phyloP scores from a whole-genome alignment of 2,329 filamentous ascomycete genomes.

The Pseudocercospora cruenta region DNA sequence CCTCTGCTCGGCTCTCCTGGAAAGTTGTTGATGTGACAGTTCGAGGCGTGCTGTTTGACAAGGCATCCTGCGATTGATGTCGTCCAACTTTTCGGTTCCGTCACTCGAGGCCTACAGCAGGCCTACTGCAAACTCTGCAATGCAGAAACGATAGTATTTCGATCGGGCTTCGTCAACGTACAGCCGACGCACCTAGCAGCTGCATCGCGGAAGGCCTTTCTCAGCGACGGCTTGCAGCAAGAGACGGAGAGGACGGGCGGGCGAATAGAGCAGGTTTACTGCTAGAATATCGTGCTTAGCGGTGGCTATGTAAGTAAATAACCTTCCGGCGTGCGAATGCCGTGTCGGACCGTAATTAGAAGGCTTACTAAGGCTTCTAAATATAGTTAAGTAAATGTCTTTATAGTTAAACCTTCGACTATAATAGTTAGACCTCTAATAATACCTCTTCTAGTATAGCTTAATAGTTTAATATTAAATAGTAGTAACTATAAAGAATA shows the following conservation, averaged over 20 bases:
- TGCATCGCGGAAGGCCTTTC: slow-evolving; percentile 1
- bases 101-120: not conserved
- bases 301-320: too few species aligned
- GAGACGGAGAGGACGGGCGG: not conserved
- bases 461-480: too few species aligned
- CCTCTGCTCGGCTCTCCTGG: not conserved
- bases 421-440: too few species aligned
- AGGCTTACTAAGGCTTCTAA: too few species aligned
- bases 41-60: not conserved
- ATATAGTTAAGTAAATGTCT: too few species aligned
- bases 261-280: too few species aligned
- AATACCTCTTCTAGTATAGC: too few species aligned
- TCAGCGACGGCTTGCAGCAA: not conserved
- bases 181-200: not conserved
- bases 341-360: too few species aligned
- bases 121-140: not conserved
- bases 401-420: too few species aligned
- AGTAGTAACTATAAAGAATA: too few species aligned
- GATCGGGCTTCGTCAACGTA: not conserved
- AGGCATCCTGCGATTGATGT: not conserved
- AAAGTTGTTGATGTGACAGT: not conserved
- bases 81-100: not conserved
- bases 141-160: not conserved
- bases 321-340: too few species aligned
- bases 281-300: too few species aligned